Conservation (phyloP, 2,329 filamentous ascomycete species). For the Talaromyces sp. region DNA sequence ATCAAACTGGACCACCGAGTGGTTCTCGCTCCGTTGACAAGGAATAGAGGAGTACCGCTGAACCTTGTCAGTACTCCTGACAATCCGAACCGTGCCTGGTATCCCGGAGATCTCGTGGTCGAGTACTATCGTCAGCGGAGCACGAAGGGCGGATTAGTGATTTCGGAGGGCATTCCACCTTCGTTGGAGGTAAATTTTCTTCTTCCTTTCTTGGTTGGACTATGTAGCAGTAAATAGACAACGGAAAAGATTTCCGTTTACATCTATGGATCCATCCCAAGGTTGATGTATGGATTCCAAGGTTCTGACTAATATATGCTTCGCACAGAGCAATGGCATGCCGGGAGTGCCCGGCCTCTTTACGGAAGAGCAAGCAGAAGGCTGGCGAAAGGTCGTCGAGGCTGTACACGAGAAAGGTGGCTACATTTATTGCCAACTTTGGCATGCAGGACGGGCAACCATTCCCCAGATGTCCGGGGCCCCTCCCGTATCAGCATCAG, state of each 20-base stretch:
- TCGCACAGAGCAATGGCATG: constrained; percentile 35
- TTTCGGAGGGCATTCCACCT: constrained; percentile 35
- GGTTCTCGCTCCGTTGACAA: constrained; percentile 50
- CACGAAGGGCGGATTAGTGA: constrained; percentile 34
- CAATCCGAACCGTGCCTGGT: constrained; percentile 47
- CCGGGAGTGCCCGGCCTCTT: constrained; percentile 33
- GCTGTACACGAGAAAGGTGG: constrained; percentile 49
- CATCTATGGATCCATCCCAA: no score
- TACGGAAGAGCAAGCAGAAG: constrained; percentile 39
- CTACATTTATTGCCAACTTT: constrained; percentile 40
- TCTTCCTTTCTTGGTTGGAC: no score
- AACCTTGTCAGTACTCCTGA: constrained; percentile 41
- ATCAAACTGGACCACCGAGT: constrained; percentile 49
- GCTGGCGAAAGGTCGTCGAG: constrained; percentile 49
- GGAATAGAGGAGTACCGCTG: constrained; percentile 48
- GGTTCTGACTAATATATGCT: background rate
- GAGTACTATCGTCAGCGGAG: constrained; percentile 40
- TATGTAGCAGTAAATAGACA: background rate
- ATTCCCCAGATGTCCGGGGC: constrained; percentile 38
- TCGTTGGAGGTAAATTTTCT: constrained; percentile 30
- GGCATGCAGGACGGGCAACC: constrained; percentile 47
- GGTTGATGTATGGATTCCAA: no score
- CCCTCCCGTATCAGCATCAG: constrained; percentile 36
- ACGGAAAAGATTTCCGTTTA: no score
- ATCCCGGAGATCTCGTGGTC: constrained; percentile 39